Base-by-base conservation (phyloP, 306 rosid genomes). In the Vigna nakashimae region DNA sequence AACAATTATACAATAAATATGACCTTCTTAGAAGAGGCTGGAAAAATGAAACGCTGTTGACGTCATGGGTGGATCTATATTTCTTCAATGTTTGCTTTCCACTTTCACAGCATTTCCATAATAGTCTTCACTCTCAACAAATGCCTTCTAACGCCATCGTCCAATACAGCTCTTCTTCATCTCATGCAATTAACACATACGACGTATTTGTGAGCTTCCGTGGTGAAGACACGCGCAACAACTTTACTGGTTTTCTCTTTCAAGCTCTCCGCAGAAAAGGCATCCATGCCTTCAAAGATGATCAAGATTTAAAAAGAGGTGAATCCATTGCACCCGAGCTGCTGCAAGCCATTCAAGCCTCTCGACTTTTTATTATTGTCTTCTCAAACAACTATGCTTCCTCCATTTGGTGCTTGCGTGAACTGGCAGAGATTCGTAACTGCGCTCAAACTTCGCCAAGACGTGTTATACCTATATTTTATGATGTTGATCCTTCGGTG, bases 381-480 rank as follows among this genome's bases (percentile, higher is more conserved):
- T 20, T 55, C 15, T 55, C 63, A 1, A 22, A 22, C 7, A 22
- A 56, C 34, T 56, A 56, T 56, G 63, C 34, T 56, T 56, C 63
- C 34, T 56, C 63, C 3, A 56, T 34, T 4, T 56, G 63, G 63
- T 56, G 63, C 16, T 56, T 56, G 63, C 34, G 63, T 20, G 63
- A 56, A 22, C 34, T 56, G 0, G 34, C 16, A 3, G 7, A 56
- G 6, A 56, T 22, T 0, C 11, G n/a, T 28, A 56, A 56, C 15
- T 56, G 63, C 60, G 10, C 1, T 56, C 3, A 56, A 22, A 56
- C 28, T 26, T 26, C 28, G 28, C 0, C 28, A 26, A 26, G 34
- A 4, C 3, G 16, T 11, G 8, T 56, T 56, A 2, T 56, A 1
- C 63, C 63, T 22, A 56, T 56, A 0, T 56, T 56, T 5, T 56